A percentile compares a stretch with the other conserved stretches of the same genome.
Conservation (phyloP, 331 rosid species). For the Telfairia occidentalis region DNA sequence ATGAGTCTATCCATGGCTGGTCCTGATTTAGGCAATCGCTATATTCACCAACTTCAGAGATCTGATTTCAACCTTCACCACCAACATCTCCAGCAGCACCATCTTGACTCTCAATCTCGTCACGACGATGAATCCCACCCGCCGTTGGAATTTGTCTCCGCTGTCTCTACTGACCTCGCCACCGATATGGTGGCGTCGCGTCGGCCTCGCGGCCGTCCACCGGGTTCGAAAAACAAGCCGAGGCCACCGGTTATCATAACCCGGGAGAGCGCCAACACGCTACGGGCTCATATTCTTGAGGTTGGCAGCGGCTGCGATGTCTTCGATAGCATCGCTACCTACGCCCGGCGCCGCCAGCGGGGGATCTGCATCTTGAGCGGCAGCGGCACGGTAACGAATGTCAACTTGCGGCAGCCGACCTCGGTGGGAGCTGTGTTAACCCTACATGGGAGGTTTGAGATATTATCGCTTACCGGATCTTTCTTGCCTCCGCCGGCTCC, state of each 20-base stretch:
- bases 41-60: conserved; percentile 50
- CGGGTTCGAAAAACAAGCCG: conserved; percentile 74
- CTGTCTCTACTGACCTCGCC: conserved; percentile 15
- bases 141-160: conserved; percentile 31
- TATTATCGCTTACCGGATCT: conserved; percentile 67
- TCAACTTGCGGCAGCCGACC: conserved; percentile 57
- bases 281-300: conserved; percentile 87
- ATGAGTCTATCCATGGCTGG: conserved; percentile 58
- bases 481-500: conserved; percentile 92
- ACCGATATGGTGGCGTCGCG: conserved; percentile 31
- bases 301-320: conserved; percentile 69
- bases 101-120: conserved; percentile 28
- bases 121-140: conserved; percentile 21
- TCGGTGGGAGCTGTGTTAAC: conserved; percentile 54
- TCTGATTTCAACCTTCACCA: conserved; percentile 44
- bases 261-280: conserved; percentile 83
- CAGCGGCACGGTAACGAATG: conserved; percentile 72
- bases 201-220: conserved; percentile 61
- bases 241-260: conserved; percentile 84
- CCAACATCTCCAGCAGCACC: conserved; percentile 16
- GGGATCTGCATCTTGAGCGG: conserved; percentile 90
- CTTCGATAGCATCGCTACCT: conserved; percentile 62
- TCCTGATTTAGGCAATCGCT: conserved; percentile 75
- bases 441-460: conserved; percentile 85
- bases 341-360: conserved; percentile 75